These are phyloP conservation scores for Wickerhamiella musiphila DNA, from an alignment of 805 yeast genomes.

Conservation along the genomic window DNA sequence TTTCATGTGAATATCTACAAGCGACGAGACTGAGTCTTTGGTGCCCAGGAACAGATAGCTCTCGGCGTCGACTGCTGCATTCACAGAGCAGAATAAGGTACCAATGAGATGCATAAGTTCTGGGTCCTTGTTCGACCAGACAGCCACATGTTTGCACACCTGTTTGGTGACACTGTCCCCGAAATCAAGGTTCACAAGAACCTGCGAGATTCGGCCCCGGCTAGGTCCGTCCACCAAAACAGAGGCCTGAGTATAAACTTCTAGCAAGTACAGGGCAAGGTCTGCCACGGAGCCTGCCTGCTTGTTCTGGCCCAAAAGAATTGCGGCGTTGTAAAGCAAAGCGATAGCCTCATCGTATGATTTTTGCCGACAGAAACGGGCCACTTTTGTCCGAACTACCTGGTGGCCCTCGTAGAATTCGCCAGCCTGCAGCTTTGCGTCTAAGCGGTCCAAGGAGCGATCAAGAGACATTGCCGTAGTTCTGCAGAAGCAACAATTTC, in stretches of 20 bases:
- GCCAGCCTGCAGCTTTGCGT: constrained; percentile 39
- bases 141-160: constrained; percentile 43
- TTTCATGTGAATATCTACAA: constrained; percentile 32
- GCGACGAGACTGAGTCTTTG: constrained; percentile 26
- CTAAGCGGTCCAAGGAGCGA: constrained; percentile 13
- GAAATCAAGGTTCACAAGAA: constrained; percentile 28
- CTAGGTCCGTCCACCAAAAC: constrained; percentile 27
- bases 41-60: constrained; percentile 55
- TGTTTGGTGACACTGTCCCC: constrained; percentile 46
- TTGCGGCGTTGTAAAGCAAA: constrained; percentile 52
- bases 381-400: constrained; percentile 75
- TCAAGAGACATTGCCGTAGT: too few species aligned
- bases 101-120: constrained; percentile 63
- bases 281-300: constrained; percentile 76
- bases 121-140: constrained; percentile 54
- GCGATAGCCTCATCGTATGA: constrained; percentile 58
- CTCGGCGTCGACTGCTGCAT: constrained; percentile 49
- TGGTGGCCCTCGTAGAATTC: constrained; percentile 93
- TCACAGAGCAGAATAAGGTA: constrained; percentile 32
- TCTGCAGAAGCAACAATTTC: not conserved
- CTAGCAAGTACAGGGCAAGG: constrained; percentile 52
- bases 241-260: constrained; percentile 40
- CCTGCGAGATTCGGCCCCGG: constrained; percentile 29
- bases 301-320: constrained; percentile 45
- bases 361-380: constrained; percentile 56